Evolutionary conservation across 1,139 yeast species (phyloP), one percentile per base, ranked within the genome.

Genomic region (Pneumocystis carinii): DNA sequence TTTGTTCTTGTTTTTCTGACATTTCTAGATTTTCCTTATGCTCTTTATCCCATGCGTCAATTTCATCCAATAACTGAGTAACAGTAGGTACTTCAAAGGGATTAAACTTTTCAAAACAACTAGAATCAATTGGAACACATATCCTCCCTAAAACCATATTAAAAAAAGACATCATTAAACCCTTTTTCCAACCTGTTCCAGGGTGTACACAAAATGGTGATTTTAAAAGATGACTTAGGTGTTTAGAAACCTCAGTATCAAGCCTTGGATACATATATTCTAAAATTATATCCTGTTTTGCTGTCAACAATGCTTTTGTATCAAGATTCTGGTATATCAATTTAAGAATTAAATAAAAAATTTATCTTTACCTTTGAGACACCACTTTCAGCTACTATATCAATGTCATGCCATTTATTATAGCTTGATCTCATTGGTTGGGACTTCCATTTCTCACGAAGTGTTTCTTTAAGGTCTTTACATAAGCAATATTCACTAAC

Each of bases 141-240:
- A 92, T 87, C 69, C 90, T 87, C 12, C 55, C 55, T 10, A 65
- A 38, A 19, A 27, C 12, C 4, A 57, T 37, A 19, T 37, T 10
- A 27, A 57, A 12, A 8, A 37, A 38, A 38, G 6, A 12, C 3
- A 19, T 1, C 19, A 12, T 12, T 17, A 8, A 10, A 10, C 69
- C 4, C 24, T 24, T n/a, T 48, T 48, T 24, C 55, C 15, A 48
- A n/a, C 97, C 97, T 0, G 99, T 94, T 6, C 90, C 85, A 0
- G 99, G 99, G 72, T 92, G 99, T 61, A 92, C 85, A 77, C 97
- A 92, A 73, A 94, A 92, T n/a, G 99, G 99, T 1, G 97, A 87
- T 72, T 92, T 92, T 70, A 92, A 81, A 76, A 92, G 84, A 77
- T 92, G 99, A 74, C 85, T 88, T 69, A 90, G 78, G 73, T 87